Evolutionary conservation across 441 rosid species (phyloP), one percentile per base, ranked within the genome.

Genomic region (Eruca vesicaria): DNA sequence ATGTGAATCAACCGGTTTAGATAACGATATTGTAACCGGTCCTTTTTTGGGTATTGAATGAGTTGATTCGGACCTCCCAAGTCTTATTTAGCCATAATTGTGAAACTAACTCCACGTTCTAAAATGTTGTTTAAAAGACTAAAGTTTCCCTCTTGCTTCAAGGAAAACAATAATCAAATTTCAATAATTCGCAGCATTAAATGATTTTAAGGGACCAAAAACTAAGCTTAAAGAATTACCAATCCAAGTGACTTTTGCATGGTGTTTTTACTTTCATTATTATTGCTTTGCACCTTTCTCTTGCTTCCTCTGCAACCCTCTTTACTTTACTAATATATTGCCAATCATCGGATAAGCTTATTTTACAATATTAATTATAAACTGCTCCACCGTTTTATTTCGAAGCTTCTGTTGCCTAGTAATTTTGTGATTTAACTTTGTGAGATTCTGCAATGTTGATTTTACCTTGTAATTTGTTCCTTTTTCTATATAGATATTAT

Each of bases 11-110:
- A 72, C 73, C 80, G 73, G 69, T 78, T 78, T 60, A 15, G 81
- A 72, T 52, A 20, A 72, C 65, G 81, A 72, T 78, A 66, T 78
- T 12, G 64, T 31, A 78, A 66, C 80, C 73, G 73, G 80, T 72
- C 68, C 8, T 65, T 50, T 50, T 45, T 66, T 66, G 3, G 57
- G 77, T 28, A 78, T 78, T 78, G 52, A 78, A 61, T 78, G 76
- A 71, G 28, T 50, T 66, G 73, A 72, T 66, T 71, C 58, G 20
- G 80, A 77, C 80, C 31, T 56, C 58, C 63, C 12, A 28, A 19
- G 35, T 18, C 36, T 58, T 38, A 9, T 26, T 5, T 38, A 76
- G 63, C 64, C 19, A 53, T 76, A 21, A 63, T 55, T 70, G 63
- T 64, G 23, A 43, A 76, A 76, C 23, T 0, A 41, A 15, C 64